These are phyloP conservation scores for Corchorus capsularis DNA, from an alignment of 345 rosid genomes.

Conservation along the genomic window DNA sequence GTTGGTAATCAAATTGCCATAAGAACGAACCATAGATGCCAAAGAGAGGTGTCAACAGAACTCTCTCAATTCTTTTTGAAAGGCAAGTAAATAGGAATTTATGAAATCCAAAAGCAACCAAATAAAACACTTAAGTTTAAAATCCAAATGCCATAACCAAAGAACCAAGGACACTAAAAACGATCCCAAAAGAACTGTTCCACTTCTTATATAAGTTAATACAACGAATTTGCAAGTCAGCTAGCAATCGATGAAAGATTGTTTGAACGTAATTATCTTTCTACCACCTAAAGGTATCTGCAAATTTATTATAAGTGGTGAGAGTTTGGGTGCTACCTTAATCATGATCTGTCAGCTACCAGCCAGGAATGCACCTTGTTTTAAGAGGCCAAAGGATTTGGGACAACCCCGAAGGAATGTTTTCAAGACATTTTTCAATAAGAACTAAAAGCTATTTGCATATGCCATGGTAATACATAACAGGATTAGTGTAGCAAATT, in stretches of 20 bases:
- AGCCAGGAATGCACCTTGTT: background rate
- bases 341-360: background rate
- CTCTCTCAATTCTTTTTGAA: background rate
- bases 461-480: background rate
- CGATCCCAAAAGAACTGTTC: background rate
- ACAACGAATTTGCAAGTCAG: background rate
- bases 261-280: constrained; percentile 1
- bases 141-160: background rate
- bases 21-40: background rate
- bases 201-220: background rate
- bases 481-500: background rate
- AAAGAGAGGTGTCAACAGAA: background rate
- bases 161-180: background rate
- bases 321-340: background rate
- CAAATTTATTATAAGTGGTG: background rate
- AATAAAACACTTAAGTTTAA: too few relatives aligned
- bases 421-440: background rate
- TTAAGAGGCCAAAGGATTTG: background rate
- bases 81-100: background rate
- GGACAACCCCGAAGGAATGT: background rate
- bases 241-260: background rate
- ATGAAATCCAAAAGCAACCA: background rate
- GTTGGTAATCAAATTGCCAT: background rate
- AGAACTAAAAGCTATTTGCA: background rate
- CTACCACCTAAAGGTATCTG: background rate